These are phyloP conservation scores for Pluteus cervinus DNA, from an alignment of 768 basidiomycete species.

Conservation along the genomic window DNA sequence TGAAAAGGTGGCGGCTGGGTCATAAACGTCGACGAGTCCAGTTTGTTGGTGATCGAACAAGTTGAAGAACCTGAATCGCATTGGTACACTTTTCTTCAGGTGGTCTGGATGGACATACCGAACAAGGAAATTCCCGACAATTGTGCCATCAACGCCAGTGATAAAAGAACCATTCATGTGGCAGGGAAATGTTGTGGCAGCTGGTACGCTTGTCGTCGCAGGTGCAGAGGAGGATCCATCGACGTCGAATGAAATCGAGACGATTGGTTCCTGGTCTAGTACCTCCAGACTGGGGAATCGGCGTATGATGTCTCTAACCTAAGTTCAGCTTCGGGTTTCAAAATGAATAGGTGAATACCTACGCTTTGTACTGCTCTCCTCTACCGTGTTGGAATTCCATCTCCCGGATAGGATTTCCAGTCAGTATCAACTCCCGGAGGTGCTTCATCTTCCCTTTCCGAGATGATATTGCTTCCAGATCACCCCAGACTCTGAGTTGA, in stretches of 20 bases:
- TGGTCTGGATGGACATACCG: slow-evolving; percentile 40
- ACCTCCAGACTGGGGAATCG: slow-evolving; percentile 80
- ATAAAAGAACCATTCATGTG: slow-evolving; percentile 72
- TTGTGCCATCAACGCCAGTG: slow-evolving; percentile 59
- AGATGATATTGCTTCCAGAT: slow-evolving; percentile 60
- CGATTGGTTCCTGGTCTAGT: slow-evolving; percentile 77
- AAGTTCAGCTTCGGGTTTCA: not conserved
- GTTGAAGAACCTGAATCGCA: slow-evolving; percentile 65
- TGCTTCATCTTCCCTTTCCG: slow-evolving; percentile 53
- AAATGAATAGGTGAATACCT: slow-evolving; percentile 14
- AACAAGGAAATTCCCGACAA: slow-evolving; percentile 74
- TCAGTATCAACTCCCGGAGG: slow-evolving; percentile 66
- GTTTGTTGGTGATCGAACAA: slow-evolving; percentile 75
- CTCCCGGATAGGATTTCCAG: slow-evolving; percentile 72
- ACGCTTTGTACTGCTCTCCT: slow-evolving; percentile 68
- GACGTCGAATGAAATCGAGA: slow-evolving; percentile 75
- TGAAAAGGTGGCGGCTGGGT: slow-evolving; percentile 86
- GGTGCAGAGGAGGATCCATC: slow-evolving; percentile 45
- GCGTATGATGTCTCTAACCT: slow-evolving; percentile 65
- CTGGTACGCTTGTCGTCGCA: slow-evolving; percentile 36
- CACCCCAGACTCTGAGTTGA: slow-evolving; percentile 59
- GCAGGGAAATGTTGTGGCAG: slow-evolving; percentile 70
- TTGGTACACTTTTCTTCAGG: slow-evolving; percentile 9
- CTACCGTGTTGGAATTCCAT: slow-evolving; percentile 49
- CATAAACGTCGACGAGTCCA: slow-evolving; percentile 66